Evolutionary conservation across 1,284 basidiomycete genomes (phyloP), one percentile per base, ranked within the genome.

Genomic region (Cutaneotrichosporon sp.): DNA sequence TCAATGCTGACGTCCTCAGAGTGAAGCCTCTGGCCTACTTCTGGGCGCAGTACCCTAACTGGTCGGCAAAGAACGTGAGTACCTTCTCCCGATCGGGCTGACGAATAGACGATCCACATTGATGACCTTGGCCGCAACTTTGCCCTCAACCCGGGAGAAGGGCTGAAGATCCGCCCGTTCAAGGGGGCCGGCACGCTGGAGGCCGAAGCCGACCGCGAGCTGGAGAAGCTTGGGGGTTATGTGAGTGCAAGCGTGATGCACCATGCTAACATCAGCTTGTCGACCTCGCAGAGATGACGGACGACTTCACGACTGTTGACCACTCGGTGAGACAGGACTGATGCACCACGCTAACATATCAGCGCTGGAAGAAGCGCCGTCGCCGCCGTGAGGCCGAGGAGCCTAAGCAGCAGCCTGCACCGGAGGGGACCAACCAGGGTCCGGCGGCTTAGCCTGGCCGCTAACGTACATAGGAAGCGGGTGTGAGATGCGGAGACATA

Each of bases 91-190:
- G 13, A 9, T 29, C 4, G 18, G 16, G 8, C 56, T 56, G 20
- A 59, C 27, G 2, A 25, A 0, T 42, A 76, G 76, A 92, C 91
- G 0, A 87, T 94, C 52, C 92, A 95, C 71, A 84, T 95, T 31
- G 92, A 95, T 76, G 92, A 94, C 73, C 82, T 95, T 85, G 86
- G 88, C 56, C 85, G 90, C 34, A 92, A 92, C 73, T 93, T 93
- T 79, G 92, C 90, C 4, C 82, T 94, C 63, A 95, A 94, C 72
- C 91, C 91, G 0, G 84, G 83, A 50, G 87, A 91, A 79, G 92
- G 91, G 1, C 81, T 94, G 62, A 47, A 77, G 82, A 92, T 93
- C 34, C 85, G 85, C 25, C 85, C 91, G 0, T 93, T 89, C 82
- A 90, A 88, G 74, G 84, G 87, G 63, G 89, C 89, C 0, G 86